Percentiles rank a stretch among this genome's conserved stretches.
These are phyloP conservation scores for Quercus parvula DNA, from an alignment of 306 rosid genomes.

Conservation along the genomic window DNA sequence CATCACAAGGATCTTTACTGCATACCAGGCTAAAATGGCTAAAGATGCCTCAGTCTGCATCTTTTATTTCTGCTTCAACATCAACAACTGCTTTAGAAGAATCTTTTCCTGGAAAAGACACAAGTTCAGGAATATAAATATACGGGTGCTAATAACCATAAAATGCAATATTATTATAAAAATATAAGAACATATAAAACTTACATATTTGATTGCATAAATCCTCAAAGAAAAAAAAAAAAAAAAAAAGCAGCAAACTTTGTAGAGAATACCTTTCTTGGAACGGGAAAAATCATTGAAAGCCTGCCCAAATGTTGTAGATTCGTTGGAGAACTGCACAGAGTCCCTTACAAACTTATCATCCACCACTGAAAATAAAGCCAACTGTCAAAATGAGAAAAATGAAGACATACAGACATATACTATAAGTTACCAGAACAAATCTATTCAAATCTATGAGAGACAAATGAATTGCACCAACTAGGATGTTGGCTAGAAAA, in stretches of 20 bases:
- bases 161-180: background rate
- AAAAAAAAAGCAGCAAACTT: background rate
- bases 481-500: background rate
- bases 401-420: slow-evolving; percentile 3
- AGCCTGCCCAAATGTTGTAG: slow-evolving; percentile 82
- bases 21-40: slow-evolving; percentile 34
- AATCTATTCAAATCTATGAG: background rate
- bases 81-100: slow-evolving; percentile 64
- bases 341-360: slow-evolving; percentile 84
- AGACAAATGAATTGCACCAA: slow-evolving; percentile 5
- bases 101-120: slow-evolving; percentile 55
- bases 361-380: slow-evolving; percentile 57
- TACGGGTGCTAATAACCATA: background rate
- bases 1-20: background rate
- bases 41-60: slow-evolving; percentile 58
- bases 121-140: background rate
- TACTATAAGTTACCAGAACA: background rate
- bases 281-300: slow-evolving; percentile 61
- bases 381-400: slow-evolving; percentile 20
- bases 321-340: slow-evolving; percentile 72
- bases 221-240: background rate
- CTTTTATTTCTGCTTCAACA: slow-evolving; percentile 89
- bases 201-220: no score
- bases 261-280: slow-evolving; percentile 49
- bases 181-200: background rate